phyloP scores from a whole-genome alignment of 2,329 filamentous ascomycete species.

The Exophiala bonariae region DNA sequence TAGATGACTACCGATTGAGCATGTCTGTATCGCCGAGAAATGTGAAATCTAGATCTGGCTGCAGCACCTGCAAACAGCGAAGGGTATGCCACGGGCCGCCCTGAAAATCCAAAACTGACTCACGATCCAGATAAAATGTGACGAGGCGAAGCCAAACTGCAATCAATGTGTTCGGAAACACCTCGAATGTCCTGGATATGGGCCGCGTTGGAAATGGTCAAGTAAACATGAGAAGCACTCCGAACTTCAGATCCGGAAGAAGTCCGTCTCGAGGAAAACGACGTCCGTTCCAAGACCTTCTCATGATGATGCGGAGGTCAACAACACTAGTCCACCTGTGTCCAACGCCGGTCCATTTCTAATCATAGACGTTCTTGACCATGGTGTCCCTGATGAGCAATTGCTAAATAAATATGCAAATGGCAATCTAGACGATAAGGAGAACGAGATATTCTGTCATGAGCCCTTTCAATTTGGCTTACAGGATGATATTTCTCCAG shows the following conservation, averaged over 20 bases:
- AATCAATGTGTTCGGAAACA: neutral
- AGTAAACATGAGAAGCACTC: slow-evolving; percentile 4
- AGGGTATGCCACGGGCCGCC: neutral
- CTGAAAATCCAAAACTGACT: neutral
- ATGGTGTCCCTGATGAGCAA: no score
- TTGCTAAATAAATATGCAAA: no score
- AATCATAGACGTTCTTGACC: no score
- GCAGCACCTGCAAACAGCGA: slow-evolving; percentile 5
- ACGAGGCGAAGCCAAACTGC: slow-evolving; percentile 5
- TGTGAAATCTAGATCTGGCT: slow-evolving; percentile 5
- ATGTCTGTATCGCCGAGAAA: no score
- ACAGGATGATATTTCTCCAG: no score
- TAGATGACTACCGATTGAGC: no score
- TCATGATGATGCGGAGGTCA: neutral
- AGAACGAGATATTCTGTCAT: no score
- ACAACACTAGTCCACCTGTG: no score
- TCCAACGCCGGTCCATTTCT: no score
- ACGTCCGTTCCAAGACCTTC: no score
- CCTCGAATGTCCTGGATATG: slow-evolving; percentile 8
- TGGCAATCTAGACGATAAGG: no score
- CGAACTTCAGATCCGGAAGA: neutral
- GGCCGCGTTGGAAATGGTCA: slow-evolving; percentile 5
- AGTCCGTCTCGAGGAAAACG: neutral
- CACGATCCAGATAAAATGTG: slow-evolving; percentile 5
- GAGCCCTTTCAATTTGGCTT: no score